Evolutionary conservation across 2,329 filamentous ascomycete species (phyloP), one percentile per base, ranked within the genome.

Genomic region (Gremmenia infestans): DNA sequence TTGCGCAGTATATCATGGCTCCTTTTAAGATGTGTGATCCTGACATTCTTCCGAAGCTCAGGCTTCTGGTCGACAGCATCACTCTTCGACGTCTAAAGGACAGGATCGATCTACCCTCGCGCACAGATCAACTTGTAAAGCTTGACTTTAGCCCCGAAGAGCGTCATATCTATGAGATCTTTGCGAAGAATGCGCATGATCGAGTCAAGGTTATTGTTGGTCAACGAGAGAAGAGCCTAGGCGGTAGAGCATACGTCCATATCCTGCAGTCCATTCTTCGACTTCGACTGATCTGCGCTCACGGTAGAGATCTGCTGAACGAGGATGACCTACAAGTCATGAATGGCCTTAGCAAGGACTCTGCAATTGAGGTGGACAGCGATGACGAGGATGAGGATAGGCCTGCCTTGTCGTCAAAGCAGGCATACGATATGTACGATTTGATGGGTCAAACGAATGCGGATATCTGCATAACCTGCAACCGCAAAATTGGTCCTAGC

Each of bases 41-140:
- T 0, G 86, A 89, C 43, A 91, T 95, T 49, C 79, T 97, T 2
- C 84, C 88, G 4, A 94, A 92, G 68, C 78, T 99, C 35, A 88
- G 93, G 32, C 80, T 97, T 11, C 81, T 99, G 0, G 92, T 99
- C 8, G 90, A 96, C 68, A 94, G 89, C n/a, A 88, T 99, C 62
- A 97, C 94, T 0, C 78, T 99, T 9, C 87, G 94, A 25, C 89
- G 94, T 22, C 78, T 94, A 36, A 97, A 97, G 72, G 91, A 97
- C 71, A 91, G 87, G 72, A 92, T 97, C 57, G 80, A 95, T 65
- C 77, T 99, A 2, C 89, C 91, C 1, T 78, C 80, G 22, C 84
- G 91, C 17, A 78, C 81, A 11, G 93, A 97, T 67, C 75, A 86
- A 11, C 80, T 92, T 9, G 77, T 93, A 5, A 81, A 77, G 58